These are phyloP conservation scores for Penicillium arizonense DNA, from an alignment of 495 filamentous ascomycete species.

Conservation along the genomic window DNA sequence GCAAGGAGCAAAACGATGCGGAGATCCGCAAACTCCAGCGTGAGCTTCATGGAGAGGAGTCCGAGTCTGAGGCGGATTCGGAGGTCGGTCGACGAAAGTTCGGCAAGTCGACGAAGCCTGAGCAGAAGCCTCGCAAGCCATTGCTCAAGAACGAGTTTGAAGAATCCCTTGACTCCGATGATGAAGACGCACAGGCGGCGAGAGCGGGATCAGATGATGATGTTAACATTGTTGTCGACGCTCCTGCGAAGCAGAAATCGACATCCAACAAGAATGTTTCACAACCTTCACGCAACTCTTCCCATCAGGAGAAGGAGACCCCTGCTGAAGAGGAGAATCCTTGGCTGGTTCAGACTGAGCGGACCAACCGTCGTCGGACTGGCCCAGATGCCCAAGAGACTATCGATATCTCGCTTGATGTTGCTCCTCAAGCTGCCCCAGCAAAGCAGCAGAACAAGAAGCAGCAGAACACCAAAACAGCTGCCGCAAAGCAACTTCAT, in stretches of 20 bases:
- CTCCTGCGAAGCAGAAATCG: conserved; percentile 23
- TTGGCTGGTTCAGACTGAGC: conserved; percentile 45
- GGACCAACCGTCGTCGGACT: conserved; percentile 36
- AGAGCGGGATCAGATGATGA: conserved; percentile 23
- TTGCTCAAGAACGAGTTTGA: conserved; percentile 57
- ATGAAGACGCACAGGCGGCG: conserved; percentile 33
- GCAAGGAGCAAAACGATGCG: conserved; percentile 77
- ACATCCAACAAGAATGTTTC: conserved; percentile 17
- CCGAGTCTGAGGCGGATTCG: conserved; percentile 54
- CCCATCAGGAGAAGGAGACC: conserved; percentile 19
- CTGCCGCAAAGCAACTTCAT: conserved; percentile 20
- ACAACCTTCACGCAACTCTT: conserved; percentile 16
- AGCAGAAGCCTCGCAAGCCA: conserved; percentile 20
- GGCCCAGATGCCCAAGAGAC: conserved; percentile 32
- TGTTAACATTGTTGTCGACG: conserved; percentile 20
- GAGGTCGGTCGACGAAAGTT: conserved; percentile 65
- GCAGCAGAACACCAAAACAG: conserved; percentile 17
- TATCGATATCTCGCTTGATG: conserved; percentile 39
- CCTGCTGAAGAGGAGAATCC: conserved; percentile 43
- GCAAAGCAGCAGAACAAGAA: conserved; percentile 16
- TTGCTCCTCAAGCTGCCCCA: conserved; percentile 17
- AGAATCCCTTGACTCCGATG: conserved; percentile 54
- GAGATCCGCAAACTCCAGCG: conserved; percentile 71
- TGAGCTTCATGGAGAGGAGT: conserved; percentile 62
- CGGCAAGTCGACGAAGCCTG: conserved; percentile 44